These are phyloP conservation scores for Claviceps maximensis DNA, from an alignment of 2,329 filamentous ascomycete genomes.

Conservation along the genomic window DNA sequence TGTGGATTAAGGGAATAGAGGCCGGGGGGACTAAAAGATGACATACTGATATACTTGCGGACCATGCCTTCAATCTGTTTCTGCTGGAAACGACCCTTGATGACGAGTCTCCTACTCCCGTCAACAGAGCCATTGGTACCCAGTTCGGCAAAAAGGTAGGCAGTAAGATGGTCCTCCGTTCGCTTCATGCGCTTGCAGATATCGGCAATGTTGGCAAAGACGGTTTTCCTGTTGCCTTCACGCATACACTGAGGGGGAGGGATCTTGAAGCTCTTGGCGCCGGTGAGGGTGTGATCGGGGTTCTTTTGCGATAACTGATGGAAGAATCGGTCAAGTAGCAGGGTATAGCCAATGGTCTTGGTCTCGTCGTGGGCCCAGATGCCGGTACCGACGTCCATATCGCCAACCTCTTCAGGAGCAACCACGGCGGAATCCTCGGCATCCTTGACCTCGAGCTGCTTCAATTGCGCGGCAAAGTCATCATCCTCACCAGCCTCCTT, in stretches of 20 bases:
- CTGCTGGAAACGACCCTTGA: constrained; percentile 99
- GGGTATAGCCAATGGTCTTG: constrained; percentile 67
- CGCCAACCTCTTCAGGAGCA: constrained; percentile 47
- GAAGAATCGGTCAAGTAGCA: constrained; percentile 88
- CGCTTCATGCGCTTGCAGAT: constrained; percentile 99
- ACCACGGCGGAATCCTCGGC: constrained; percentile 43
- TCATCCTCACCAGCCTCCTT: constrained; percentile 52
- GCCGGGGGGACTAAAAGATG: background rate
- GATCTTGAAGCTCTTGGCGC: constrained; percentile 96
- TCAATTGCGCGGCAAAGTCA: constrained; percentile 46
- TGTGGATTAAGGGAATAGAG: background rate
- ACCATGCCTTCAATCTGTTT: constrained; percentile 98
- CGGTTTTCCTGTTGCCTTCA: constrained; percentile 99
- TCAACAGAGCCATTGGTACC: constrained; percentile 94
- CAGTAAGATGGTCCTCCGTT: constrained; percentile 92
- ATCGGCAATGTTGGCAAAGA: constrained; percentile 97
- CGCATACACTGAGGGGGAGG: constrained; percentile 95
- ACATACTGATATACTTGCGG: constrained; percentile 83
- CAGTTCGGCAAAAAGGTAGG: constrained; percentile 95
- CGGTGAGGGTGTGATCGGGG: constrained; percentile 82
- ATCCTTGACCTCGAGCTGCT: constrained; percentile 52
- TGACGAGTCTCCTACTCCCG: constrained; percentile 82
- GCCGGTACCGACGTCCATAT: constrained; percentile 77
- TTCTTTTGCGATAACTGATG: constrained; percentile 88
- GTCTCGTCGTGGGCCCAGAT: constrained; percentile 78